These are phyloP conservation scores for Athelia psychrophila DNA, from an alignment of 1,284 basidiomycete genomes.

Conservation along the genomic window DNA sequence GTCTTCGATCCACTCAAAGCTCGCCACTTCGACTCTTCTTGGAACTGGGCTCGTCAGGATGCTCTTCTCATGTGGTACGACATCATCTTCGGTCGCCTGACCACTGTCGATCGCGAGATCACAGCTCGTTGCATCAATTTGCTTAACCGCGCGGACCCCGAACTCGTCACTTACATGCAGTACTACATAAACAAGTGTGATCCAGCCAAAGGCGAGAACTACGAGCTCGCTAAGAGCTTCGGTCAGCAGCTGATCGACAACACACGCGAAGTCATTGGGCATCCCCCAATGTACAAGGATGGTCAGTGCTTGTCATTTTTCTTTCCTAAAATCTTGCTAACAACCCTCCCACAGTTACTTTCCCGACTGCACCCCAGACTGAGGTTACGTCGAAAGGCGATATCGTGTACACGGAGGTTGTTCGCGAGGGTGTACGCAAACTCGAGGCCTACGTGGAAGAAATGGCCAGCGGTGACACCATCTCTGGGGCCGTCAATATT, in stretches of 20 bases:
- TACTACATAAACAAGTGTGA: conserved; percentile 89
- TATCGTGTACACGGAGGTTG: conserved; percentile 92
- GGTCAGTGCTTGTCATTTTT: conserved; percentile 47
- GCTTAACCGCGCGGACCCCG: conserved; percentile 95
- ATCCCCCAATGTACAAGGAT: conserved; percentile 90
- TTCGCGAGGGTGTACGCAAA: conserved; percentile 94
- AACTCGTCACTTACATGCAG: conserved; percentile 92
- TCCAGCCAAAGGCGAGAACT: conserved; percentile 84
- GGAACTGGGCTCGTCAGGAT: conserved; percentile 99
- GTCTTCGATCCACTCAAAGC: conserved; percentile 94
- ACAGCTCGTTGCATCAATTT: conserved; percentile 97
- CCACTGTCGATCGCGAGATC: conserved; percentile 91
- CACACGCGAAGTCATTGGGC: conserved; percentile 80
- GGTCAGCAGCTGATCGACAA: conserved; percentile 96
- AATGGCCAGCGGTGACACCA: conserved; percentile 94
- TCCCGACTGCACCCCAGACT: conserved; percentile 96
- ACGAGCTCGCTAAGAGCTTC: conserved; percentile 93
- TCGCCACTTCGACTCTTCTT: conserved; percentile 95
- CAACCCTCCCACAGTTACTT: conserved; percentile 66
- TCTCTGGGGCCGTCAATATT: conserved; percentile 82
- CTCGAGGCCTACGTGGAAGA: conserved; percentile 98
- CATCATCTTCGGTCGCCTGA: conserved; percentile 93
- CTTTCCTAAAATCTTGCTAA: background rate
- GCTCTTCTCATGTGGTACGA: conserved; percentile 96
- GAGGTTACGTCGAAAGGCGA: conserved; percentile 93